Evolutionary conservation across 129 eudicot species (phyloP).

Genomic region (Saussurea involucrata): DNA sequence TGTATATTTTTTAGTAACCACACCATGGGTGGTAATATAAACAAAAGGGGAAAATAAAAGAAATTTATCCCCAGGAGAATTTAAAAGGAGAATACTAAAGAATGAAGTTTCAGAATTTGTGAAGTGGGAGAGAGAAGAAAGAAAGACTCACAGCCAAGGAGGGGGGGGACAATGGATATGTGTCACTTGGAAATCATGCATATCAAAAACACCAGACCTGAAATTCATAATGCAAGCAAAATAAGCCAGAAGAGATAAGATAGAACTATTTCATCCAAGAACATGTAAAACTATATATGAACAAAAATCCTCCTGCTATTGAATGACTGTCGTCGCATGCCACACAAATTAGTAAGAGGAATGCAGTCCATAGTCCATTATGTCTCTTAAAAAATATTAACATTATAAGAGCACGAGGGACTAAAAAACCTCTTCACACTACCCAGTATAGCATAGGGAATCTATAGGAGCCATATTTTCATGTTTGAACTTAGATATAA

Average conservation of each 20-base stretch:
- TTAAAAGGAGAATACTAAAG: neutral
- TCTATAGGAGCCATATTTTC: neutral
- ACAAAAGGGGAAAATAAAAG: neutral
- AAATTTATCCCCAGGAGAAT: neutral
- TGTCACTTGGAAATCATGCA: conserved; percentile 59
- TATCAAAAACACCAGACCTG: conserved; percentile 91
- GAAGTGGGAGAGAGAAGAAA: neutral
- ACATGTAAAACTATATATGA: neutral
- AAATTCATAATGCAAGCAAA: conserved; percentile 1
- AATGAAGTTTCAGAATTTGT: neutral
- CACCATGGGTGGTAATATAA: neutral
- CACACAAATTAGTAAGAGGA: neutral
- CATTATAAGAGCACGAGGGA: neutral
- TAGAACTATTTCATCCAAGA: neutral
- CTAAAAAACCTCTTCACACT: neutral
- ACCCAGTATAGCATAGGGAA: neutral
- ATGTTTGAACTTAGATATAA: neutral
- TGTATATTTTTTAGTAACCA: neutral
- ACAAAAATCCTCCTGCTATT: neutral
- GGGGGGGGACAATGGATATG: conserved; percentile 99
- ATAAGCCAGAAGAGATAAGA: neutral
- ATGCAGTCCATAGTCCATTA: neutral
- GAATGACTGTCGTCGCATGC: neutral
- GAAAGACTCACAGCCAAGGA: conserved; percentile 76
- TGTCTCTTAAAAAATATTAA: neutral